Conservation (phyloP, 495 filamentous ascomycete genomes). For the Penicillium ucsense region DNA sequence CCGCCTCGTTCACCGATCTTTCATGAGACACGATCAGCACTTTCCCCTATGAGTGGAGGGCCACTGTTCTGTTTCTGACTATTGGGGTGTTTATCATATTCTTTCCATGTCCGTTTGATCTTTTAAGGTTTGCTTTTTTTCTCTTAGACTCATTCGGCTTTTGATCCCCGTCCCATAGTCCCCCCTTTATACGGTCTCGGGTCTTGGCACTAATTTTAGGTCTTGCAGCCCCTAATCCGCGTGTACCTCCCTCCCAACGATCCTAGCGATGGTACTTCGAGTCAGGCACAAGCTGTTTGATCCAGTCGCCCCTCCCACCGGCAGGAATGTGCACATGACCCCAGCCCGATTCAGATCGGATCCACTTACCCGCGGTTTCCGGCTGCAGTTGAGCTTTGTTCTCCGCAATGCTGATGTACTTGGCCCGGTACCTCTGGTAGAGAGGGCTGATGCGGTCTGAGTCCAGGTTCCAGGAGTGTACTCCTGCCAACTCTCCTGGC, state of each 20-base stretch:
- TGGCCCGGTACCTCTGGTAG: no score
- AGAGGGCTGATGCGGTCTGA: no score
- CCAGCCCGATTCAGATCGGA: not conserved
- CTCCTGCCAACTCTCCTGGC: no score
- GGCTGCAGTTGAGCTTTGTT: not conserved
- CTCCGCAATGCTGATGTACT: not conserved
- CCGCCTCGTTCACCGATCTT: no score
- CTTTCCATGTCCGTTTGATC: no score
- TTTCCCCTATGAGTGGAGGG: no score
- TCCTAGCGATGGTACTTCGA: no score
- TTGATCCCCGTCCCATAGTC: not conserved
- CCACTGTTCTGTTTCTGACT: no score
- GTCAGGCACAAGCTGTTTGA: not conserved
- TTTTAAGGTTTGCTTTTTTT: not conserved
- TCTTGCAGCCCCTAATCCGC: not conserved
- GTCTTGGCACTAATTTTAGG: not conserved
- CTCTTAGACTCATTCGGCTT: not conserved
- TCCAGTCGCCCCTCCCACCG: not conserved
- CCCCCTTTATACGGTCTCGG: not conserved
- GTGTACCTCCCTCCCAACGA: no score
- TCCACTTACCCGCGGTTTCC: not conserved
- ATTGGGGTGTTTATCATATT: no score
- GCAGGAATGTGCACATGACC: constrained; percentile 2
- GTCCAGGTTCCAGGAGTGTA: no score
- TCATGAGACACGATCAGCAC: no score